Evolutionary conservation across 352 stramenopile species (phyloP), one percentile per base, ranked within the genome.

Genomic region (Phytophthora pistaciae): DNA sequence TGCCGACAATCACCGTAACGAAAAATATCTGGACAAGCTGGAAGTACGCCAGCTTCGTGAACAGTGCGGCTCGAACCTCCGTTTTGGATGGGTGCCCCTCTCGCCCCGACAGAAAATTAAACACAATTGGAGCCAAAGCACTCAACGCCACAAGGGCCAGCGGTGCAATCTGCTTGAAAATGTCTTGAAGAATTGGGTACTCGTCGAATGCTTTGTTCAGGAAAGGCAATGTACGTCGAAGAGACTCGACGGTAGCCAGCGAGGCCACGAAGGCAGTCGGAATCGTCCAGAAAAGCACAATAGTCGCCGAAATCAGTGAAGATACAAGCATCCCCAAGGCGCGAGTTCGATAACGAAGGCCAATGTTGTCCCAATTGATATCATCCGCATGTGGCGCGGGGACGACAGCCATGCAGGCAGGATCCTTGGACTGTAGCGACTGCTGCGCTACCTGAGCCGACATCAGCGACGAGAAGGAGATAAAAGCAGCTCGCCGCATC

Each of bases 281-380:
- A 55, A 95, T 91, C 3, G 88, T 95, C 87, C 88, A 95, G 62
- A 95, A 95, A 8, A 95, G 67, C 55, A 94, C 85, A 61, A 95
- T 91, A 20, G 50, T 60, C 0, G 76, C 77, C 8, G 88, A 93
- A n/a, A 93, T 59, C 20, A 83, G 50, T 6, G 75, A 63, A 5
- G 88, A 91, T 1, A 92, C 60, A 16, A 94, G 71, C 57, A 64
- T 73, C 10, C 86, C 79, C 20, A 91, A 70, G 0, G 77, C 68
- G 16, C 84, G 84, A 44, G 82, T 88, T 27, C 75, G 72, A 50
- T 87, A 90, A 21, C 64, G 75, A 1, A 90, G 70, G 0, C 87
- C 88, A 62, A 95, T 80, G 56, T 94, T 95, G 29, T 80, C 72
- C 88, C 88, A 95, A 25, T 91, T 80, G n/a, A 94, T 84, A 56